Percentiles rank a stretch among this genome's conserved stretches.
Evolutionary conservation across 306 rosid species (phyloP).

Genomic region (Dalbergia oliveri): DNA sequence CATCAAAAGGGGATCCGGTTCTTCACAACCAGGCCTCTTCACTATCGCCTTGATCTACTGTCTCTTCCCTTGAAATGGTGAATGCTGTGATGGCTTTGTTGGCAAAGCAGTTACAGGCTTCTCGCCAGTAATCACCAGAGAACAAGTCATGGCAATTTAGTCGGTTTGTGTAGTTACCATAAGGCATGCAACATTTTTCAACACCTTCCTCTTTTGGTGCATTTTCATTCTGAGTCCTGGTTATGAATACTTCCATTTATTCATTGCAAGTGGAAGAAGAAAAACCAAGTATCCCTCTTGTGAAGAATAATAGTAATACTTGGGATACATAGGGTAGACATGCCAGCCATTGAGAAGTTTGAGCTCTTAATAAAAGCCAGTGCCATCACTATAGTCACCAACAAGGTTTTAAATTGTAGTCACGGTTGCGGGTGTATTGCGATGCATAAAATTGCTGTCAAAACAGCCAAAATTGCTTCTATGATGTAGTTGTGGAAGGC

Average conservation of each 20-base stretch:
- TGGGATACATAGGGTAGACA: not conserved
- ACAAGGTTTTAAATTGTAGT: too few species aligned
- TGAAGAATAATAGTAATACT: constrained; percentile 23
- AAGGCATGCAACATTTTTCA: constrained; percentile 36
- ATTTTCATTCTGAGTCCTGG: constrained; percentile 34
- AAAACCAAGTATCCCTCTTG: constrained; percentile 24
- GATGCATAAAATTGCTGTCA: too few species aligned
- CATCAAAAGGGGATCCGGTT: not conserved
- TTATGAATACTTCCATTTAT: constrained; percentile 1
- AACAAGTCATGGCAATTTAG: not conserved
- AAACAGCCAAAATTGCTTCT: too few species aligned
- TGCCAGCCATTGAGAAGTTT: not conserved
- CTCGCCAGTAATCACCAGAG: constrained; percentile 30
- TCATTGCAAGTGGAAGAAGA: constrained; percentile 21
- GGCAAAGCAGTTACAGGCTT: constrained; percentile 19
- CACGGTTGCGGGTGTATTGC: too few species aligned
- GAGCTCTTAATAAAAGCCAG: too few species aligned
- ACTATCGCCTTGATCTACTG: not conserved
- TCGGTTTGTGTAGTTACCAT: not conserved
- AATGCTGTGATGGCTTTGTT: not conserved
- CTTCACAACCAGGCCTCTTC: not conserved
- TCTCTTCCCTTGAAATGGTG: not conserved
- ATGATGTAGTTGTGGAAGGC: too few species aligned
- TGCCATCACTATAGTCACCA: too few species aligned
- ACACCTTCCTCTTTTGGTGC: constrained; percentile 34